phyloP scores from a whole-genome alignment of 805 yeast species.

The Yamadazyma olivae region DNA sequence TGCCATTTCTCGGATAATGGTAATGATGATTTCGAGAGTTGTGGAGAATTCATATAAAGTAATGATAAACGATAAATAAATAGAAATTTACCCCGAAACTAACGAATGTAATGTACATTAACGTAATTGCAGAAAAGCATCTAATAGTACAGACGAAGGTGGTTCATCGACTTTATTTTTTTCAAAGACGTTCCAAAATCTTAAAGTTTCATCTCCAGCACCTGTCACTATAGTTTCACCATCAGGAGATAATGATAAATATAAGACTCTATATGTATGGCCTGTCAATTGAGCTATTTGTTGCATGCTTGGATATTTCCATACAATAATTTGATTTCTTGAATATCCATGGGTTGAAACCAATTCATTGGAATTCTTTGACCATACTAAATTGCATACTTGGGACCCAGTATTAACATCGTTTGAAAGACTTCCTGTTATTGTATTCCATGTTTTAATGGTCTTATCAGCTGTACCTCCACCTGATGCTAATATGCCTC shows the following conservation, averaged over 20 bases:
- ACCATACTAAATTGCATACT: constrained; percentile 93
- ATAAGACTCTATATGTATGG: constrained; percentile 88
- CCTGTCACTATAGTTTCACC: constrained; percentile 97
- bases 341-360: constrained; percentile 96
- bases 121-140: constrained; percentile 73
- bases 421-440: constrained; percentile 66
- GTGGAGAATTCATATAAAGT: too few relatives aligned
- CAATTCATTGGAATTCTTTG: constrained; percentile 84
- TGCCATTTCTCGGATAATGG: too few relatives aligned
- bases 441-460: constrained; percentile 89
- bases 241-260: constrained; percentile 88
- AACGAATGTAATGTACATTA: too few relatives aligned
- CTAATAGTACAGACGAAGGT: constrained; percentile 62
- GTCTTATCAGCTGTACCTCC: constrained; percentile 95
- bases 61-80: too few relatives aligned
- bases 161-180: constrained; percentile 58
- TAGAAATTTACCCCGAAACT: too few relatives aligned
- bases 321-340: constrained; percentile 82
- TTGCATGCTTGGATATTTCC: constrained; percentile 93
- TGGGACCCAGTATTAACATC: constrained; percentile 96
- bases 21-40: too few relatives aligned
- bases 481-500: constrained; percentile 91
- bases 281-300: constrained; percentile 93
- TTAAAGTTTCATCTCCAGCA: constrained; percentile 94
- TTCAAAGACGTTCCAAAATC: constrained; percentile 95